phyloP scores from a whole-genome alignment of 1,284 basidiomycete genomes.

The Heterobasidion annosum region DNA sequence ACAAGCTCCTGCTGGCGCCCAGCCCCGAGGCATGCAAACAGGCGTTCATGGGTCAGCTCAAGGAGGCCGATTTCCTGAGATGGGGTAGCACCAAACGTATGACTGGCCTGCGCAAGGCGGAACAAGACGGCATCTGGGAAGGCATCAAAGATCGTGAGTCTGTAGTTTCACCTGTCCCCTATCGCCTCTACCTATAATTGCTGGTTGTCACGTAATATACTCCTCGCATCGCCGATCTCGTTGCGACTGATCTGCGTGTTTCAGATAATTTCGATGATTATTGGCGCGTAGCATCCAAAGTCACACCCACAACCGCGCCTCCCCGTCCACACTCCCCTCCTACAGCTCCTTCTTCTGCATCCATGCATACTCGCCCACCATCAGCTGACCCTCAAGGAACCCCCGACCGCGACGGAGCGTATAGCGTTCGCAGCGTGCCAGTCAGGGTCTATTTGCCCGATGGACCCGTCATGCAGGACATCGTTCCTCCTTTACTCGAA shows the following conservation, averaged over 20 bases:
- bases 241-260: conserved; percentile 1
- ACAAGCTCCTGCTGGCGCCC: conserved; percentile 75
- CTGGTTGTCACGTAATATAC: neutral
- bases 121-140: conserved; percentile 93
- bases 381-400: conserved; percentile 55
- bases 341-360: conserved; percentile 36
- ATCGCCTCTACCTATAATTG: conserved; percentile 1
- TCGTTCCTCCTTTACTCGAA: conserved; percentile 71
- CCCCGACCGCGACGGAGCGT: conserved; percentile 66
- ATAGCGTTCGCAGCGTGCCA: conserved; percentile 80
- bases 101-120: conserved; percentile 78
- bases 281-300: conserved; percentile 84
- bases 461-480: conserved; percentile 84
- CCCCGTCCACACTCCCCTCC: conserved; percentile 41
- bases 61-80: conserved; percentile 91
- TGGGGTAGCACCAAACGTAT: conserved; percentile 90
- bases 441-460: conserved; percentile 88
- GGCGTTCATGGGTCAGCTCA: conserved; percentile 88
- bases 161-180: conserved; percentile 3
- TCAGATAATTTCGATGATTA: conserved; percentile 92
- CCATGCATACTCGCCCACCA: conserved; percentile 45
- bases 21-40: conserved; percentile 79
- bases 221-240: neutral
- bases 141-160: conserved; percentile 83
- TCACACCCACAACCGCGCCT: conserved; percentile 50